These are phyloP conservation scores for Mycena maculata DNA, from an alignment of 768 basidiomycete genomes.

Conservation along the genomic window DNA sequence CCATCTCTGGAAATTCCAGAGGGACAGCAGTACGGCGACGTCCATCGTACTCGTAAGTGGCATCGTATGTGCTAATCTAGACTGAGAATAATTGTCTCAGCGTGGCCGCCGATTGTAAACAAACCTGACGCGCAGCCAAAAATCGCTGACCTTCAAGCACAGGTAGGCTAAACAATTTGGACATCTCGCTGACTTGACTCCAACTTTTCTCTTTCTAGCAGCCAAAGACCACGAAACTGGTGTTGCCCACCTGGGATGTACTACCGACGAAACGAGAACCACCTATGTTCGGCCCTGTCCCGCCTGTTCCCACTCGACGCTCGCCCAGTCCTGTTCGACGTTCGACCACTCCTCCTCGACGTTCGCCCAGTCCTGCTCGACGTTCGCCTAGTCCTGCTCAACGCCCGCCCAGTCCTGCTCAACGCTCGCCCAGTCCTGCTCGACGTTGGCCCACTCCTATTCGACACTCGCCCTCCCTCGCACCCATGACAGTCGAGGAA, in stretches of 20 bases:
- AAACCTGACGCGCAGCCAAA: background rate
- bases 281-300: background rate
- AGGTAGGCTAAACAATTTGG: background rate
- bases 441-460: too few relatives aligned
- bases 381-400: constrained; percentile 12
- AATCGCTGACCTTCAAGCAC: background rate
- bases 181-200: background rate
- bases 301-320: too few relatives aligned
- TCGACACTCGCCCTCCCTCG: constrained; percentile 7
- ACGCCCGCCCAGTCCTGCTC: too few relatives aligned
- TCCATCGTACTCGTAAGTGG: background rate
- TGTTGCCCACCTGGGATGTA: constrained; percentile 27
- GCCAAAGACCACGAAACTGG: background rate
- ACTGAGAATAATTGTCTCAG: constrained; percentile 10
- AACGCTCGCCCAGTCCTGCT: too few relatives aligned
- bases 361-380: too few relatives aligned
- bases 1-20: background rate
- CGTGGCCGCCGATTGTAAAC: constrained; percentile 4
- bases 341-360: too few relatives aligned
- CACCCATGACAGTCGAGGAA: background rate
- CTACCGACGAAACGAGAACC: constrained; percentile 5
- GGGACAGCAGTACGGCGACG: background rate
- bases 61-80: background rate
- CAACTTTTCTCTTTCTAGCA: background rate
- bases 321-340: constrained; percentile 4